Base-by-base conservation (phyloP, 345 rosid genomes). In the Anacardium occidentale region DNA sequence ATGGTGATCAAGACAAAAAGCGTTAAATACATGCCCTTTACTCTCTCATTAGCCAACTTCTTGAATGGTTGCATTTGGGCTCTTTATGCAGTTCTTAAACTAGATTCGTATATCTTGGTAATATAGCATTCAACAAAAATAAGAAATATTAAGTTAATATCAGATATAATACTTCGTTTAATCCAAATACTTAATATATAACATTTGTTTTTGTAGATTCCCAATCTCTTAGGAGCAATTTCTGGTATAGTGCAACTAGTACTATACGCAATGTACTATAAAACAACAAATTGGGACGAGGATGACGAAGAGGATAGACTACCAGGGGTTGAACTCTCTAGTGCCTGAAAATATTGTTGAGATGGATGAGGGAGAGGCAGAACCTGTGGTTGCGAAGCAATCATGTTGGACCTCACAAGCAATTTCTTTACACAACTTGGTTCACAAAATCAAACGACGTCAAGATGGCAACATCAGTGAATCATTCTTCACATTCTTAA, bases 11-110 rank as follows among this genome's bases (percentile, higher is more conserved):
- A 52, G 78, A 84, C 97, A 50, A 93, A 83, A 87, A 93, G 98
- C 61, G 97, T 93, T 44, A 89, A 89, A 86, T 93, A 82, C 88
- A 89, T 93, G 98, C 98, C 98, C 0, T 78, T 93, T 74, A 64
- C 22, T 47, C 76, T 93, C 4, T 84, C 98, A 5, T 34, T 90
- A 2, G 81, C 89, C 44, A 87, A 73, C 78, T 70, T 89, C 3
- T 57, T 67, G 50, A 90, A 91, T 47, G 97, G 93, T 0, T 0
- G 77, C 64, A 44, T 90, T 45, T 93, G 97, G 98, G 59, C 74
- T 4, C 3, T 77, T 50, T 93, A 89, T 34, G 88, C 93, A 1
- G 54, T 76, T 51, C 88, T 93, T 29, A 67, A 81, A 65, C 81
- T 91, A 14, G 98, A 93, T 71, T 78, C 80, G 52, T 81, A 81